These are phyloP conservation scores for Annulohypoxylon stygium DNA, from an alignment of 495 filamentous ascomycete species.

Conservation along the genomic window DNA sequence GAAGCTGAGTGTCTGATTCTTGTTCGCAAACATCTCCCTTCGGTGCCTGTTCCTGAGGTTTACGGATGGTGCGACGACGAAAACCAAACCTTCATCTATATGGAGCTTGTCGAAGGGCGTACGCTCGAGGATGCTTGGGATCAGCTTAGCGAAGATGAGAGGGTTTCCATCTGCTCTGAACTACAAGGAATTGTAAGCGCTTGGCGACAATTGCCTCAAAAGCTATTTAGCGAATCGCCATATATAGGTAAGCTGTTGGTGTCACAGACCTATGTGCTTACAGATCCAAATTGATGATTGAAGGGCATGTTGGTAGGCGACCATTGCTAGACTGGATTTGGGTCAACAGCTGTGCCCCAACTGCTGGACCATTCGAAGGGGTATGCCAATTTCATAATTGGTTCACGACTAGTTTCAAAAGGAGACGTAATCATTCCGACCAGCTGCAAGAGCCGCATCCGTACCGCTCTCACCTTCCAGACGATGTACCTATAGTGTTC, in stretches of 20 bases:
- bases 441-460: constrained; percentile 46
- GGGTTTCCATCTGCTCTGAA: constrained; percentile 52
- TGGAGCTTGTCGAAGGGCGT: constrained; percentile 60
- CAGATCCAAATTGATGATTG: constrained; percentile 36
- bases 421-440: not conserved
- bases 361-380: constrained; percentile 55
- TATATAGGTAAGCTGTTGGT: constrained; percentile 22
- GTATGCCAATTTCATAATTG: constrained; percentile 62
- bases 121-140: constrained; percentile 57
- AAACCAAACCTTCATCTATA: constrained; percentile 61
- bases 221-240: constrained; percentile 13
- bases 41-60: constrained; percentile 62
- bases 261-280: constrained; percentile 31
- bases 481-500: constrained; percentile 59
- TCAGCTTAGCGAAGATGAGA: constrained; percentile 51
- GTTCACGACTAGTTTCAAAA: constrained; percentile 30
- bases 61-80: constrained; percentile 62
- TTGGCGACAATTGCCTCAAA: constrained; percentile 54
- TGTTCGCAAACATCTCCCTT: constrained; percentile 53
- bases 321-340: not conserved
- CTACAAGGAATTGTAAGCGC: constrained; percentile 41
- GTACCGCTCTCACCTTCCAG: constrained; percentile 56
- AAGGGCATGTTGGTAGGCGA: constrained; percentile 49
- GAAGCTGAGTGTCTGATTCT: constrained; percentile 62
- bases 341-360: constrained; percentile 42